Evolutionary conservation across 2,329 filamentous ascomycete genomes (phyloP), one percentile per base, ranked within the genome.

Genomic region (Aspergillus sp.): DNA sequence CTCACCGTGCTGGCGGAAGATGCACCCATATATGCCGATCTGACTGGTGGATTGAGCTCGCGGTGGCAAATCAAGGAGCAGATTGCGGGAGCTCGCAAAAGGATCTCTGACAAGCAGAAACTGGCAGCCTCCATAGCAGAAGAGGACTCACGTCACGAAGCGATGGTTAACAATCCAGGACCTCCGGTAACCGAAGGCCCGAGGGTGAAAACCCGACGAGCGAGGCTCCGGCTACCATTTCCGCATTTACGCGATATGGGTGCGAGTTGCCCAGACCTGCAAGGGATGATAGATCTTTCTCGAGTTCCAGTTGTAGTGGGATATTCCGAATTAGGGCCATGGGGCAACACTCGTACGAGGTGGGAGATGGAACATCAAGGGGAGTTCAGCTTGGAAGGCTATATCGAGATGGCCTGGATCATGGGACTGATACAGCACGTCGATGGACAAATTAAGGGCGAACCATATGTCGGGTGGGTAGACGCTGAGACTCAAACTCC

Each of bases 351-450:
- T 6, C 89, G 95, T 72, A 98, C 95, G 50, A 89, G 95, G 66
- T 99, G 95, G 95, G 94, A 99, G 83, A 99, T 99, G 93, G 95
- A 99, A 79, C 92, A 95, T 1, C 89, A 92, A 68, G 95, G 95
- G 73, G 86, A 96, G 73, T 98, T 99, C 83, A 98, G 94, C 6
- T 86, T 99, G 15, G 95, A 99, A 79, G 95, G 95, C 31, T 98
- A 94, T 73, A 89, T 99, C 64, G 95, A 99, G 80, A 99, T 99
- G 94, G 93, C 95, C 28, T 99, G 95, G 95, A 91, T 99, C 77
- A 99, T 98, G 93, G 95, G 95, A 74, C 87, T 98, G 61, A 98
- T 99, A 83, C 97, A 93, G 85, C 96, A 99, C 79, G 91, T 96
- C 83, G 97, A 98, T 71, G 94, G 94, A 17, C 88, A 89, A 30